Evolutionary conservation across 2,329 filamentous ascomycete species (phyloP), one percentile per base, ranked within the genome.

Genomic region (Colletotrichum orchidophilum): DNA sequence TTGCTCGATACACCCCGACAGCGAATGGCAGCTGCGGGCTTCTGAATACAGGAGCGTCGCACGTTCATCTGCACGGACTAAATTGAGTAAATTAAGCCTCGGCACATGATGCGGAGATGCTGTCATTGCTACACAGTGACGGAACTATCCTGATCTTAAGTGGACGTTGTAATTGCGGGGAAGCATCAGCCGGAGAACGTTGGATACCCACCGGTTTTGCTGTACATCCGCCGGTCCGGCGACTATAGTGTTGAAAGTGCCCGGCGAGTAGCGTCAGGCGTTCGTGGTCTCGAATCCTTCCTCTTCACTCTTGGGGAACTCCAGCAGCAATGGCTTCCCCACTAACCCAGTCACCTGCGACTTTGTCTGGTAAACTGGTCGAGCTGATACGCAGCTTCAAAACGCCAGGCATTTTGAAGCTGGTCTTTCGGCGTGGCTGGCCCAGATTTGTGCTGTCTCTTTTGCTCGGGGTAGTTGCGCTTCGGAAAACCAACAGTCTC

Each of bases 121-220:
- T n/a, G n/a, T n/a, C n/a, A n/a, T n/a, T n/a, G n/a, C 53, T 15
- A 29, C 31, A 29, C 26, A 35, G 24, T 60, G 62, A 70, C 54
- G 66, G 59, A 54, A 54, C 33, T 35, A n/a, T 46, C 13, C 52
- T 39, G n/a, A 70, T 66, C 62, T 39, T 60, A 60, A 53, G 21
- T 31, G 21, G 27, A 35, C 27, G 18, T 29, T 49, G 26, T n/a
- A n/a, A 31, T 62, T 70, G 66, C 66, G 66, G 66, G 66, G 66
- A 49, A 70, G 62, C 24, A 31, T 21, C 24, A 29, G 39, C 59
- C 61, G 66, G 61, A 31, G 13, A 46, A 18, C 61, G 53, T 31
- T 26, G 21, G 8, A 3, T 33, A 13, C 53, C 31, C 33, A 46
- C 12, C 27, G 24, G 39, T 21, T 49, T 26, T 27, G 39, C 27